Conservation (phyloP, 164 flowering plant genomes). For the Vitis amurensis region DNA sequence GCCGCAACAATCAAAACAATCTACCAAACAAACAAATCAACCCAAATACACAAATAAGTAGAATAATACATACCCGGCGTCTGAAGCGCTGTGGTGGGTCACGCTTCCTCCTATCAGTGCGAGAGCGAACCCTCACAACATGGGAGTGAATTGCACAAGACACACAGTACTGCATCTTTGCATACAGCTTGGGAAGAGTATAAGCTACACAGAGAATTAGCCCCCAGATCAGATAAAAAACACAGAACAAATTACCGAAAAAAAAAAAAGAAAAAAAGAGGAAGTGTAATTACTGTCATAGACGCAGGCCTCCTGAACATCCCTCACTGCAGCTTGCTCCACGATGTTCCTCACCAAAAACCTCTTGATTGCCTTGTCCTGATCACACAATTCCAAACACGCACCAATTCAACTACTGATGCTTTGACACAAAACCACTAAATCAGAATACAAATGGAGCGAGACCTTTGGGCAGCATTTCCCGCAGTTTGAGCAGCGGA, state of each 20-base stretch:
- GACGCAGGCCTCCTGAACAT: slow-evolving; percentile 94
- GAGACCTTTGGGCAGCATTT: slow-evolving; percentile 96
- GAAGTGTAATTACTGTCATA: slow-evolving; percentile 52
- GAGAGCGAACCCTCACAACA: slow-evolving; percentile 92
- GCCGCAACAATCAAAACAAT: background rate
- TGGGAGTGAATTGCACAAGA: slow-evolving; percentile 96
- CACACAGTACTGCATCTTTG: slow-evolving; percentile 94
- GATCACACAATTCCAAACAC: background rate
- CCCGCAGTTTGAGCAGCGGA: slow-evolving; percentile 96
- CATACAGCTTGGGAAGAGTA: slow-evolving; percentile 87
- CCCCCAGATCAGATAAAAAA: background rate
- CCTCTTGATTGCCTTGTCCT: slow-evolving; percentile 98
- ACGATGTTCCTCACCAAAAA: slow-evolving; percentile 97
- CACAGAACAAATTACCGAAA: background rate
- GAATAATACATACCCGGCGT: slow-evolving; percentile 58
- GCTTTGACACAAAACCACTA: background rate
- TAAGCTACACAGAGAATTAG: slow-evolving; percentile 39
- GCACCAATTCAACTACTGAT: background rate
- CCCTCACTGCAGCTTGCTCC: slow-evolving; percentile 96
- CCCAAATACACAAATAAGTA: background rate
- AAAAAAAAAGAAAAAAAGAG: background rate
- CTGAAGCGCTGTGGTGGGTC: slow-evolving; percentile 91
- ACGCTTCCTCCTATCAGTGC: slow-evolving; percentile 75
- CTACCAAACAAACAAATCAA: background rate
- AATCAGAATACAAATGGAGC: background rate